Evolutionary conservation across 441 rosid genomes (phyloP), one percentile per base, ranked within the genome.

Genomic region (Erodium texanum): DNA sequence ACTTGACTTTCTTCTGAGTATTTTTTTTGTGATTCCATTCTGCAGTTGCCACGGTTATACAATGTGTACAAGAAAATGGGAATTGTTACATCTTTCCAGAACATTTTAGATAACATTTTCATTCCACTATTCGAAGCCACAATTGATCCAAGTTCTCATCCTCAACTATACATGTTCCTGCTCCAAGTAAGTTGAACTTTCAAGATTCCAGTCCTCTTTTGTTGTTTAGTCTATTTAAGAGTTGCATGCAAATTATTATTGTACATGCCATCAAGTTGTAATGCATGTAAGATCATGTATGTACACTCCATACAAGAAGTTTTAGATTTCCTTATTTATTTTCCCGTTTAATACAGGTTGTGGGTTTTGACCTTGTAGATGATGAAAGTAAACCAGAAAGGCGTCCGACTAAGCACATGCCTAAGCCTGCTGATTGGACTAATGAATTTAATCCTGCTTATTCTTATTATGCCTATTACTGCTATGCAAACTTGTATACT

Each of bases 351-450:
- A 65, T 80, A 62, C 84, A 87, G 93, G 94, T 88, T 67, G 91
- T 88, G 62, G 94, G 89, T 65, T 83, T 88, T 75, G 94, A 88
- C 73, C 64, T 88, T 70, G 94, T 88, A 20, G 94, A 88, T 81
- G 94, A 88, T 71, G 94, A 88, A 85, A 88, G 88, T 79, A 88
- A 80, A 79, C 94, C 91, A 52, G 91, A 88, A 78, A 86, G 94
- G 72, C 94, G 88, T 66, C 94, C 91, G 16, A 88, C 89, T 34
- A 88, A 88, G 81, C 94, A 88, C 82, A 88, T 88, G 94, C 91
- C 85, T 8, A 82, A 65, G 32, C 94, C 93, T 22, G 79, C 80
- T 69, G 86, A 86, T 72, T 88, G 93, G 90, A 84, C 86, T 66
- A 88, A 88, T 68, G 89, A 82, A 27, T 84, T 84, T 78, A 88